Base-by-base conservation (phyloP, 2,329 filamentous ascomycete genomes). In the Diaporthe aspalathi region DNA sequence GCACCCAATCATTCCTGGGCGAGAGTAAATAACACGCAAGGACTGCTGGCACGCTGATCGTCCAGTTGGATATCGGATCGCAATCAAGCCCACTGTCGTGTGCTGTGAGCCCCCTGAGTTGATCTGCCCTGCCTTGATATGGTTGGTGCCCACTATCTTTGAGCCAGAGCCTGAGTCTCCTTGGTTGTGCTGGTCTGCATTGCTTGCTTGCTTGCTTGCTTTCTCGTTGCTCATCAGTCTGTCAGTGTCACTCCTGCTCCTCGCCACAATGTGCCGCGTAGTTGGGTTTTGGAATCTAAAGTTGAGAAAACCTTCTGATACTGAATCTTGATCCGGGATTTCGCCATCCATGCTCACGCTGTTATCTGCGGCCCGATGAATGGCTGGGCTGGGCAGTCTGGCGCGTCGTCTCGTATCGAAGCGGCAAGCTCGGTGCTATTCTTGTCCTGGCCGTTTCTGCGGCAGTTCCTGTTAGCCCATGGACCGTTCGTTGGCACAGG, bases 11-110 rank as follows among this genome's bases (percentile, higher is more conserved):
- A 38, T 50, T 50, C n/a, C 29, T 38, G 43, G 20, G 43, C 43
- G 20, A 63, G 29, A 38, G 45, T 65, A 65, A 65, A 22, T 27
- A 63, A 43, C 60, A 49, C 60, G 43, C 60, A 65, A 65, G 35
- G 5, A 38, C 20, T 24, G 45, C 45, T 38, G 45, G 60, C 60
- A 35, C 60, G 60, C 60, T 50, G 60, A 65, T 65, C 45, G 45
- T 24, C 60, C 60, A 65, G 60, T 65, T 65, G 45, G 16, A 65
- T 65, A 65, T 65, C 60, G 45, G 45, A 65, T 65, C 60, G 60
- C 45, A 65, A 65, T 65, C 43, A 65, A 65, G 60, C 60, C 43
- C 40, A 29, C 35, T 38, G 45, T n/a, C 29, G 60, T 12, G 16
- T 65, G 27, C 45, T 24, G 22, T 22, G n/a, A 38, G 43, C 60